Evolutionary conservation across 2,329 filamentous ascomycete species (phyloP), one percentile per base, ranked within the genome.

Genomic region (Microdochium trichocladiopsis): DNA sequence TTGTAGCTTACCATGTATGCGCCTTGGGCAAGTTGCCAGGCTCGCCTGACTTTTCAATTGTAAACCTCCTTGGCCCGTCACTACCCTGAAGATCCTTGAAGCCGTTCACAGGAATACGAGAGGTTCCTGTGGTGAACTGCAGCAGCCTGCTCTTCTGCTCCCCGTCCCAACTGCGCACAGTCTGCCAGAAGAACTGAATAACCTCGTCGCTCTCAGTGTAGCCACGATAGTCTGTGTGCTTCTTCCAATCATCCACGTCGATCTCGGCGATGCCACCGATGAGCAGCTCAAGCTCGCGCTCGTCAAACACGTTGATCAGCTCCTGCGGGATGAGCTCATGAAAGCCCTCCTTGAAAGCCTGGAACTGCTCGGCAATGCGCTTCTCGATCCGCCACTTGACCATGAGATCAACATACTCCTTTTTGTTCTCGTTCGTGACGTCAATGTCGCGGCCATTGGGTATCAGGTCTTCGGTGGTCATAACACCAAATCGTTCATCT

Each of bases 261-360:
- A 99, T 99, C 72, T 99, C 94, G n/a, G 94, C 94, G 62, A 99
- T 99, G 79, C 94, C 94, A 59, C 94, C 94, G 66, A 99, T 97
- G 60, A 99, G 80, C 60, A 99, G 75, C 72, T 99, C 94, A 48
- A 99, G 78, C 72, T 99, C 94, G 63, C 94, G 88, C 77, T 99
- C 94, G 65, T 99, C 94, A 64, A 99, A 99, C 41, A 99, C 94
- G 63, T 96, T 97, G 71, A 99, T 92, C 50, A 99, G 81, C 65
- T 99, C 94, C 52, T 92, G 85, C 2, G 94, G 94, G 55, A 99
- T 97, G 36, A 99, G 82, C 76, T 99, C 94, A 66, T 97, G 90
- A 79, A 99, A 99, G 3, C 94, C 94, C 55, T 90, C 87, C 68
- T 96, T 93, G 74, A 99, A 99, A 16, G 94, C 93, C 66, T 95